Percentiles rank a stretch among this genome's conserved stretches.
Conservation (phyloP, 495 filamentous ascomycete genomes). For the Hypoxylon trugodes region DNA sequence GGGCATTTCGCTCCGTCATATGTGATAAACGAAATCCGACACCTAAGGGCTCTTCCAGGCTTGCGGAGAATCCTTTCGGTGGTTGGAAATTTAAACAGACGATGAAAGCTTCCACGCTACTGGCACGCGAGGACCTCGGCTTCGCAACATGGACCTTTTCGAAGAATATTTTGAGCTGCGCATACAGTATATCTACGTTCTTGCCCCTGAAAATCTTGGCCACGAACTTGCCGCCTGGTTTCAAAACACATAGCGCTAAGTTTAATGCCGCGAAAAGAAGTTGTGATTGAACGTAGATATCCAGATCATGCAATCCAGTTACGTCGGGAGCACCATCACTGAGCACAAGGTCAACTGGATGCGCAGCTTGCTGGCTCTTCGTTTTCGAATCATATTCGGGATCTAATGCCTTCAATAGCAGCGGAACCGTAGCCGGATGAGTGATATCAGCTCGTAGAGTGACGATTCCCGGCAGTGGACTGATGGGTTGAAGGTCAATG, state of each 20-base stretch:
- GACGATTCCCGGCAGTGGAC: slow-evolving; percentile 87
- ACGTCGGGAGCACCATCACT: slow-evolving; percentile 97
- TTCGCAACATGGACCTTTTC: slow-evolving; percentile 89
- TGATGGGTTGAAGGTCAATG: slow-evolving; percentile 96
- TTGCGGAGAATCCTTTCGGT: slow-evolving; percentile 68
- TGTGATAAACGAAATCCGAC: slow-evolving; percentile 60
- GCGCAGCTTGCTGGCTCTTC: slow-evolving; percentile 58
- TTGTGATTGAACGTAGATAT: slow-evolving; percentile 97
- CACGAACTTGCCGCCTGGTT: slow-evolving; percentile 93
- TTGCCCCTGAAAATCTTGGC: slow-evolving; percentile 96
- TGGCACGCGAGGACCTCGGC: slow-evolving; percentile 88
- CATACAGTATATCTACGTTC: slow-evolving; percentile 91
- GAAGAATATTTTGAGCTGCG: slow-evolving; percentile 91
- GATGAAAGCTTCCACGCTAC: slow-evolving; percentile 94
- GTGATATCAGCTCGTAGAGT: slow-evolving; percentile 95
- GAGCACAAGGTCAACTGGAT: slow-evolving; percentile 89
- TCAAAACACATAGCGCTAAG: slow-evolving; percentile 87
- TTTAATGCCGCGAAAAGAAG: slow-evolving; percentile 93
- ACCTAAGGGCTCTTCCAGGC: slow-evolving; percentile 71
- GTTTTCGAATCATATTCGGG: slow-evolving; percentile 69
- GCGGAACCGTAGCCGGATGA: slow-evolving; percentile 90
- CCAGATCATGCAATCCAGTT: slow-evolving; percentile 93
- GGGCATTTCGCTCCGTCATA: slow-evolving; percentile 49
- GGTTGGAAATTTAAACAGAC: slow-evolving; percentile 88
- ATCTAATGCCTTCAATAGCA: slow-evolving; percentile 85